A percentile compares a stretch with the other conserved stretches of the same genome.
These are phyloP conservation scores for Solanum hybrid DNA, from an alignment of 305 asterid genomes.

Conservation along the genomic window DNA sequence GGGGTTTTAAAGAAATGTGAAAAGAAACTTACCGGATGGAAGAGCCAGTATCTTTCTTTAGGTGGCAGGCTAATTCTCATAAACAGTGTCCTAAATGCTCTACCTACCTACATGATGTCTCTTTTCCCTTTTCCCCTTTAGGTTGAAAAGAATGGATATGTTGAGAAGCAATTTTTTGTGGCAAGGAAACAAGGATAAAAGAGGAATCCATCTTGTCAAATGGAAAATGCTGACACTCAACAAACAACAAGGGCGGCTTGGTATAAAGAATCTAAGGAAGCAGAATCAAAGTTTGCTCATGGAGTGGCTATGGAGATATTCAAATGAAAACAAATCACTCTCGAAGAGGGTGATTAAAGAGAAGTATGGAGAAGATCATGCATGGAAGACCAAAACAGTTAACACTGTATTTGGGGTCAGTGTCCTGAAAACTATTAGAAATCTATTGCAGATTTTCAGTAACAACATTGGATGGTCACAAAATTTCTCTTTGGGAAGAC, in stretches of 20 bases:
- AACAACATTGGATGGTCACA: not conserved
- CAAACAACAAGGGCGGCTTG: not conserved
- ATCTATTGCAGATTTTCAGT: not conserved
- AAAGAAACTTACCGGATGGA: not conserved
- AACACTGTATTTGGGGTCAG: not conserved
- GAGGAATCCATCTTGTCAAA: not conserved
- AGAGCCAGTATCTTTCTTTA: not conserved
- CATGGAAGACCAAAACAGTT: not conserved
- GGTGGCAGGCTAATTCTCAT: not conserved
- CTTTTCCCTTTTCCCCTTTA: not conserved
- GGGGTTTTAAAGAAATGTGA: not conserved
- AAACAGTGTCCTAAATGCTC: not conserved
- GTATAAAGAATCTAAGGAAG: not conserved
- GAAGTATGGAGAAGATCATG: not conserved
- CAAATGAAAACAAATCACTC: not conserved
- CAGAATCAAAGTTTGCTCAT: not conserved
- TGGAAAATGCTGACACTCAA: not conserved
- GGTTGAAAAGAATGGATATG: not conserved
- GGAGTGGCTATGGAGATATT: not conserved
- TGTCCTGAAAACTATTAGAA: not conserved
- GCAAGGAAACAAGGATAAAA: not conserved
- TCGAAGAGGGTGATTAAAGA: not conserved
- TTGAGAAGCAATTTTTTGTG: not conserved
- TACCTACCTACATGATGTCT: not conserved
- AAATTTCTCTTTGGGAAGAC: not conserved